Conservation (phyloP, 1,139 yeast species). For the Torulaspora pretoriensis region DNA sequence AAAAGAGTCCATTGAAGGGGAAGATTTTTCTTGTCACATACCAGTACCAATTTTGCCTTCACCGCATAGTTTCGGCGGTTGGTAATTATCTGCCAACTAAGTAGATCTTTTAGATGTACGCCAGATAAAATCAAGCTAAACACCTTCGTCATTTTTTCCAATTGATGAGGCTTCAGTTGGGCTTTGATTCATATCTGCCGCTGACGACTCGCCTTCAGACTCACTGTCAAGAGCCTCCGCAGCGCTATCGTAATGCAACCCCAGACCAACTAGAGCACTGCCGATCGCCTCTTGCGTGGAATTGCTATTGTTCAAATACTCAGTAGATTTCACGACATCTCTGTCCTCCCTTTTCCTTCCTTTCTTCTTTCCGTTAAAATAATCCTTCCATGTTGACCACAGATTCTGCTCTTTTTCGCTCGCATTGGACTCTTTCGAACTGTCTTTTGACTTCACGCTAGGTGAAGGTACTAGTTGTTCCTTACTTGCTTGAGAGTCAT, state of each 20-base stretch:
- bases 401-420: slow-evolving; percentile 13
- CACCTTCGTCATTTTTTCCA: no score
- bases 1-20: slow-evolving; percentile 36
- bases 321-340: slow-evolving; percentile 11
- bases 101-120: no score
- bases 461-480: slow-evolving; percentile 5
- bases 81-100: slow-evolving; percentile 25
- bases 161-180: no score
- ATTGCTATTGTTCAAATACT: slow-evolving; percentile 11
- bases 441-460: slow-evolving; percentile 6
- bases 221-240: slow-evolving; percentile 1
- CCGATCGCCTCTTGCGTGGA: slow-evolving; percentile 20
- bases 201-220: slow-evolving; percentile 1
- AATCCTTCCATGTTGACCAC: slow-evolving; percentile 30
- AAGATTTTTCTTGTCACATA: slow-evolving; percentile 37
- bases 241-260: slow-evolving; percentile 12
- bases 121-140: no score
- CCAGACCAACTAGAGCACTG: slow-evolving; percentile 21
- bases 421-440: neutral
- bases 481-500: slow-evolving; percentile 1
- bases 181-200: no score
- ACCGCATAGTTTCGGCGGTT: slow-evolving; percentile 36
- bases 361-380: slow-evolving; percentile 23
- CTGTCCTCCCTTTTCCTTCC: slow-evolving; percentile 12
- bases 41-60: slow-evolving; percentile 37